These are phyloP conservation scores for Lodderomyces jiufengensis DNA, from an alignment of 1,139 yeast species.

Conservation along the genomic window DNA sequence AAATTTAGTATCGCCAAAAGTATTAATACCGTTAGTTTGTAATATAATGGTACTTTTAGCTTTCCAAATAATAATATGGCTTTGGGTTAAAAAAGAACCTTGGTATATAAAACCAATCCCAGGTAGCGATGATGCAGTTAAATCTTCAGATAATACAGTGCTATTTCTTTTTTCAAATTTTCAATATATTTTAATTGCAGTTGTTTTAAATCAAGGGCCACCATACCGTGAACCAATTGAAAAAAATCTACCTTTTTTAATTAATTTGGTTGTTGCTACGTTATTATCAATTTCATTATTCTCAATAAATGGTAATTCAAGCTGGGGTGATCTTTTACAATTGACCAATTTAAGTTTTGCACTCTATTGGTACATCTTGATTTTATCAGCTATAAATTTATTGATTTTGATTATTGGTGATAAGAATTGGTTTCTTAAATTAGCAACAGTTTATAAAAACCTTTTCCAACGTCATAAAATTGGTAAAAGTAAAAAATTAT, in stretches of 20 bases:
- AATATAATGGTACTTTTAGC: constrained; percentile 59
- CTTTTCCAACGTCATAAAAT: constrained; percentile 18
- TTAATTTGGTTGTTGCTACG: constrained; percentile 52
- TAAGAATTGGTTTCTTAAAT: constrained; percentile 22
- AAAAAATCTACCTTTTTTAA: constrained; percentile 67
- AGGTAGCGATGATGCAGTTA: constrained; percentile 80
- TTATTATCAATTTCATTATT: constrained; percentile 49
- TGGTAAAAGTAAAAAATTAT: constrained; percentile 35
- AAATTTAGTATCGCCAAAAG: constrained; percentile 83
- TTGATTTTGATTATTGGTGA: constrained; percentile 46
- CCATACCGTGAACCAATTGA: constrained; percentile 85
- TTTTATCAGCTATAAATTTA: constrained; percentile 50
- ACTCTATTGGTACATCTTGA: constrained; percentile 51
- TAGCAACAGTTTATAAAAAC: constrained; percentile 32
- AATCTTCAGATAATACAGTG: constrained; percentile 85
- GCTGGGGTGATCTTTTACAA: constrained; percentile 69
- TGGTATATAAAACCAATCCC: constrained; percentile 86
- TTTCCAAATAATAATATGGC: constrained; percentile 72
- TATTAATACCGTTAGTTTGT: constrained; percentile 73
- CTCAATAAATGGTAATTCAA: constrained; percentile 44
- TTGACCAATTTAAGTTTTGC: constrained; percentile 55
- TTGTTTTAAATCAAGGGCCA: constrained; percentile 83
- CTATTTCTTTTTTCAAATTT: constrained; percentile 77
- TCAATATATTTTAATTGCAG: constrained; percentile 83
- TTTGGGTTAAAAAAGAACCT: constrained; percentile 47